phyloP scores from a whole-genome alignment of 2,329 filamentous ascomycete species.

The Sclerotinia minor region DNA sequence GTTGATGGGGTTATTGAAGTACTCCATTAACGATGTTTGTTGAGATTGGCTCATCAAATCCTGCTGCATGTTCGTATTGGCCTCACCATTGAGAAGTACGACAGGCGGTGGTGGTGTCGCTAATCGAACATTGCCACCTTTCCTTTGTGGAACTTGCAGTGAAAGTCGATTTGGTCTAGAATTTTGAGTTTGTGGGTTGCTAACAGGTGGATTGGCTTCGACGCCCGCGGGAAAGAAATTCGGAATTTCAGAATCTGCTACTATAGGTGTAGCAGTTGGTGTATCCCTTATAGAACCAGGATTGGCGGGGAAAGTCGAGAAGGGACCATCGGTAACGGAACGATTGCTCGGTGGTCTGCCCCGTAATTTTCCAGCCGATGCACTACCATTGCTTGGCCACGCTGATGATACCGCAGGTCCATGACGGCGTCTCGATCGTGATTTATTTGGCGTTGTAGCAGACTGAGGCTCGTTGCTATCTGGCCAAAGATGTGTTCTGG shows the following conservation, averaged over 20 bases:
- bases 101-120: constrained; percentile 53
- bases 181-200: constrained; percentile 29
- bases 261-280: constrained; percentile 46
- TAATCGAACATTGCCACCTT: constrained; percentile 60
- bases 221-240: constrained; percentile 41
- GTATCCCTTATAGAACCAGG: constrained; percentile 49
- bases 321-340: constrained; percentile 64
- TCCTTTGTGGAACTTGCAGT: constrained; percentile 63
- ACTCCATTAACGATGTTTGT: constrained; percentile 37
- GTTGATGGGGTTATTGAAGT: constrained; percentile 33
- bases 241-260: constrained; percentile 45
- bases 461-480: constrained; percentile 66
- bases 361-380: constrained; percentile 68
- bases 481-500: constrained; percentile 44
- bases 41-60: constrained; percentile 32
- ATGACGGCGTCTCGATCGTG: constrained; percentile 62
- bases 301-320: constrained; percentile 67
- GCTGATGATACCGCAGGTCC: constrained; percentile 88
- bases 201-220: constrained; percentile 27
- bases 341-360: constrained; percentile 78
- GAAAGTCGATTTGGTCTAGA: constrained; percentile 54
- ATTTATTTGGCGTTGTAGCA: constrained; percentile 67
- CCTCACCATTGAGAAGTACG: constrained; percentile 52
- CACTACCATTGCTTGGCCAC: constrained; percentile 69
- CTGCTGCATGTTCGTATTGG: constrained; percentile 39